Evolutionary conservation across 2,329 filamentous ascomycete species (phyloP).

Genomic region (Didymella arachidicola): DNA sequence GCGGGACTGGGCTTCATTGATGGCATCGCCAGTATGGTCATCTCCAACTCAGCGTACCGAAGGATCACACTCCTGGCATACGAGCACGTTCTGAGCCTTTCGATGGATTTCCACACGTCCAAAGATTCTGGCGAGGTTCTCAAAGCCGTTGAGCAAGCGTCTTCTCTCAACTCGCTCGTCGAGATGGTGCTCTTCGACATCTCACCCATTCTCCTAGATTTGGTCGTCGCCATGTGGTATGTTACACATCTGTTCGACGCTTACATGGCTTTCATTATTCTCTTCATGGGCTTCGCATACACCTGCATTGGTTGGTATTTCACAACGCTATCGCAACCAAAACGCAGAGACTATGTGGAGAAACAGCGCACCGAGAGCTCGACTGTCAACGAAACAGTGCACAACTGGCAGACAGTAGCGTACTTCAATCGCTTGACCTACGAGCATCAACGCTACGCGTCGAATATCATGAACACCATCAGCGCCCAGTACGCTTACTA

Average conservation of each 20-base stretch:
- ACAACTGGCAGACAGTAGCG: constrained; percentile 67
- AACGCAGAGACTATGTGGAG: constrained; percentile 54
- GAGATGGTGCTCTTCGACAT: constrained; percentile 68
- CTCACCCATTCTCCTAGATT: constrained; percentile 68
- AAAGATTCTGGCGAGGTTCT: constrained; percentile 71
- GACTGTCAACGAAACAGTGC: constrained; percentile 65
- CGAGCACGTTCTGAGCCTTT: constrained; percentile 72
- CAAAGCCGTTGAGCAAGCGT: constrained; percentile 69
- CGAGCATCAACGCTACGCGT: constrained; percentile 61
- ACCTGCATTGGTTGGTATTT: constrained; percentile 59
- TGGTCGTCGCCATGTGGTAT: constrained; percentile 67
- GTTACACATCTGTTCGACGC: constrained; percentile 69
- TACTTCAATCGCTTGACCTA: constrained; percentile 66
- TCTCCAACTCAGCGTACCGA: constrained; percentile 66
- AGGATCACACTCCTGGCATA: constrained; percentile 68
- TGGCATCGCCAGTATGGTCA: constrained; percentile 61
- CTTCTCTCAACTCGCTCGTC: constrained; percentile 66
- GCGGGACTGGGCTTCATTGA: constrained; percentile 61
- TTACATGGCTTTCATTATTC: constrained; percentile 54
- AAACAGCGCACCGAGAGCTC: constrained; percentile 60
- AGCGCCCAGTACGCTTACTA: constrained; percentile 44
- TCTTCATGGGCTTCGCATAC: constrained; percentile 56
- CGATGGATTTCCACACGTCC: constrained; percentile 73
- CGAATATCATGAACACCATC: constrained; percentile 51
- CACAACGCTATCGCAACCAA: constrained; percentile 52